Evolutionary conservation across 345 rosid genomes (phyloP).

Genomic region (Brassica cretica): DNA sequence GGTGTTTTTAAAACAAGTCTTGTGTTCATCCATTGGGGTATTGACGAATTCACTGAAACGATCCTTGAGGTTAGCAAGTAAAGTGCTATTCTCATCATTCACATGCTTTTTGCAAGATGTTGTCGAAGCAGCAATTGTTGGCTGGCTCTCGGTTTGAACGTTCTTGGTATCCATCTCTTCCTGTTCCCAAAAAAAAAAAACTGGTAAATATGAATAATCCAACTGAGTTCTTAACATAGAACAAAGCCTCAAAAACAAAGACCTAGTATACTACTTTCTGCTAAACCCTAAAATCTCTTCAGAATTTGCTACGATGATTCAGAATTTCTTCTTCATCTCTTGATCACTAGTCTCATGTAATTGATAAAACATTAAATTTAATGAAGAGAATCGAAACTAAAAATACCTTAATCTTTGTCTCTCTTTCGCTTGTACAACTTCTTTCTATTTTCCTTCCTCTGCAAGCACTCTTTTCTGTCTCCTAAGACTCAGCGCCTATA

Average conservation of each 20-base stretch:
- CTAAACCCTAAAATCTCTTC: neutral
- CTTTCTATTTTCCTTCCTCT: neutral
- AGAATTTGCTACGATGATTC: neutral
- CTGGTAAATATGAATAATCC: neutral
- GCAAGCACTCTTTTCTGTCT: neutral
- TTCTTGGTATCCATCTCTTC: conserved; percentile 42
- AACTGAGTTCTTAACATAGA: neutral
- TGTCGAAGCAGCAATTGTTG: conserved; percentile 37
- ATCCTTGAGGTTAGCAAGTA: conserved; percentile 71
- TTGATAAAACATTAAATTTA: neutral
- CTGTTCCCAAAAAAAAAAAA: conserved; percentile 2
- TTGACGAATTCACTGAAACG: conserved; percentile 69
- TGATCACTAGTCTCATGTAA: neutral
- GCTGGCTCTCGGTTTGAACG: conserved; percentile 23
- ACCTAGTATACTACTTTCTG: neutral
- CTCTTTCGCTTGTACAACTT: neutral
- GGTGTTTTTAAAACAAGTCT: conserved; percentile 64
- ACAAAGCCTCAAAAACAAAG: neutral
- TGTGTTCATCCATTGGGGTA: conserved; percentile 85
- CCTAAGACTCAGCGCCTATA: neutral
- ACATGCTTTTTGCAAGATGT: conserved; percentile 61
- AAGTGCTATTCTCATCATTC: conserved; percentile 63
- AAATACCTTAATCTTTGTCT: neutral
- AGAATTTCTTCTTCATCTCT: neutral
- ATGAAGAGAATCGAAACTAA: neutral